phyloP scores from a whole-genome alignment of 805 yeast species.

The Diddensiella transvaalensis region DNA sequence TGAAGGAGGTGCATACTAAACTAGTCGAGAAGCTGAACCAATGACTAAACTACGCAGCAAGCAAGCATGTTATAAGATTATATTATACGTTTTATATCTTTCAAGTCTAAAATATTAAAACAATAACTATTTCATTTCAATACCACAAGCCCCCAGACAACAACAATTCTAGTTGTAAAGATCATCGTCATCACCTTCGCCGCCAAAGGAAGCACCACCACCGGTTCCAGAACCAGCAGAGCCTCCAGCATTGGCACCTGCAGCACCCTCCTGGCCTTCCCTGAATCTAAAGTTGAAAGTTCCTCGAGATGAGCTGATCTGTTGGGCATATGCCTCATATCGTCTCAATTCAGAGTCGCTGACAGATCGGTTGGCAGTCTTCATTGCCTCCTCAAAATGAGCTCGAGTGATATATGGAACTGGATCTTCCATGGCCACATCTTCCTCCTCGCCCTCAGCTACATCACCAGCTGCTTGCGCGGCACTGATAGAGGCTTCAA shows the following conservation, averaged over 20 bases:
- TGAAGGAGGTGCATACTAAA: constrained; percentile 64
- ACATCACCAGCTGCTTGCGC: constrained; percentile 44
- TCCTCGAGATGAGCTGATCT: constrained; percentile 93
- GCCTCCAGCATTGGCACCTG: constrained; percentile 39
- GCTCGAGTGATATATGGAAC: constrained; percentile 92
- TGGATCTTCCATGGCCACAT: constrained; percentile 76
- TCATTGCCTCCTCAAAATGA: constrained; percentile 99
- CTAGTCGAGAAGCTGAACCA: constrained; percentile 15
- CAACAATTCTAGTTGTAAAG: constrained; percentile 56
- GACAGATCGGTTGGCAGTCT: constrained; percentile 97
- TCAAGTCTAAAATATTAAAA: too few relatives aligned
- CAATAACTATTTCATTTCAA: too few relatives aligned
- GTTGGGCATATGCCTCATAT: constrained; percentile 97
- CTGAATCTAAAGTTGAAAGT: constrained; percentile 86
- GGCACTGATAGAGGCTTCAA: constrained; percentile 65
- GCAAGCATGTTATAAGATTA: too few relatives aligned
- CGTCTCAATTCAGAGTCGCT: constrained; percentile 97
- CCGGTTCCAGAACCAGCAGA: constrained; percentile 37
- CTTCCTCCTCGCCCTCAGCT: constrained; percentile 37
- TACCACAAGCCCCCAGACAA: too few relatives aligned
- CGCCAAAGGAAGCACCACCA: constrained; percentile 47
- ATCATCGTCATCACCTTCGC: constrained; percentile 61
- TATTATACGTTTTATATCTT: too few relatives aligned
- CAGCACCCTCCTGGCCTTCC: constrained; percentile 35
- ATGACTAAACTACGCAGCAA: too few relatives aligned